phyloP scores from a whole-genome alignment of 805 yeast species.

The Saturnispora galanensis region DNA sequence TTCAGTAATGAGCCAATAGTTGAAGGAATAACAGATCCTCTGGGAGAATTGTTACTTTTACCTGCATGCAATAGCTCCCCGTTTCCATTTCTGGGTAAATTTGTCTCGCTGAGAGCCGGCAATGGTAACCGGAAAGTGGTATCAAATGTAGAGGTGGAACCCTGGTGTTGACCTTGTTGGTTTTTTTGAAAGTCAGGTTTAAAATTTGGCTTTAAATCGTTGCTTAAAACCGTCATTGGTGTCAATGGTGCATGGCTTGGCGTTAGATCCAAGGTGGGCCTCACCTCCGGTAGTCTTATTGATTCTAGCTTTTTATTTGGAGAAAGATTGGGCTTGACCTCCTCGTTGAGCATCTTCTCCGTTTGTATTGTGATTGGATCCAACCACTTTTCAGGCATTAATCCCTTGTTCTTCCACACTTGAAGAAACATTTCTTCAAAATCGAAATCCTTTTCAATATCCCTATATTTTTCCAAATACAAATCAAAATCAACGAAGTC shows the following conservation, averaged over 20 bases:
- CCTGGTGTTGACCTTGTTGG: neutral
- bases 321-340: neutral
- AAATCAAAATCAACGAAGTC: slow-evolving; percentile 46
- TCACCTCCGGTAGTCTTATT: neutral
- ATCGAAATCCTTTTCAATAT: slow-evolving; percentile 46
- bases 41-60: neutral
- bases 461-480: slow-evolving; percentile 49
- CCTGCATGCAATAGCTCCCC: neutral
- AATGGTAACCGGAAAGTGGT: neutral
- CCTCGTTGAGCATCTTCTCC: slow-evolving; percentile 7
- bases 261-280: too few species aligned
- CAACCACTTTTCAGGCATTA: slow-evolving; percentile 14
- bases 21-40: too few species aligned
- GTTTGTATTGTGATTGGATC: slow-evolving; percentile 22
- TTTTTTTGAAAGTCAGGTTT: too few species aligned
- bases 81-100: too few species aligned
- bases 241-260: neutral
- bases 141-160: neutral
- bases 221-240: neutral
- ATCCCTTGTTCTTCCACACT: slow-evolving; percentile 23
- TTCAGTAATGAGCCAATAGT: too few species aligned
- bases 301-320: neutral
- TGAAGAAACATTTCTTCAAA: slow-evolving; percentile 32
- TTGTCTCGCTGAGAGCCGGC: neutral
- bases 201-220: neutral